phyloP scores from a whole-genome alignment of 169 alveolate genomes.

The Plasmodium adleri region DNA sequence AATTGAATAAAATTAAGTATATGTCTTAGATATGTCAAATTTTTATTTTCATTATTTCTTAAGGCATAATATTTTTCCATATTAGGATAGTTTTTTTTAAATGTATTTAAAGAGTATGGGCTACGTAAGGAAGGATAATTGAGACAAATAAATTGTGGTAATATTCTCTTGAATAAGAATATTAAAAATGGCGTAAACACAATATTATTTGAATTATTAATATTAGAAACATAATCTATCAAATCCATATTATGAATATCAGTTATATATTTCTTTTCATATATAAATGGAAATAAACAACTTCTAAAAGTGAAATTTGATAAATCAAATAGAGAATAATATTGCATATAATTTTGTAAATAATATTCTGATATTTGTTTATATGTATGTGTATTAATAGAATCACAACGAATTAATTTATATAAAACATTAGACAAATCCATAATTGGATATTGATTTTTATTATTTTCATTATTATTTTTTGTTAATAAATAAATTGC shows the following conservation, averaged over 20 bases:
- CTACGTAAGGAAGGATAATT: constrained; percentile 59
- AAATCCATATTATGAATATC: constrained; percentile 10
- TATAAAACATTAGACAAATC: constrained; percentile 2
- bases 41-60: constrained; percentile 44
- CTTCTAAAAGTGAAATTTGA: constrained; percentile 65
- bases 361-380: constrained; percentile 72
- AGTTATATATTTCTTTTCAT: constrained; percentile 8
- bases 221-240: constrained; percentile 2
- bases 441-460: background rate
- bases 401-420: constrained; percentile 21
- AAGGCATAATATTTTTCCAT: constrained; percentile 20
- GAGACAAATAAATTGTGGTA: constrained; percentile 71
- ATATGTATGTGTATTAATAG: constrained; percentile 26
- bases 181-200: constrained; percentile 69
- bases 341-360: constrained; percentile 60
- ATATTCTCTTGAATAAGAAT: constrained; percentile 62
- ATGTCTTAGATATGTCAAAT: constrained; percentile 46
- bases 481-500: background rate
- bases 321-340: constrained; percentile 47
- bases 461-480: background rate
- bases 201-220: constrained; percentile 14
- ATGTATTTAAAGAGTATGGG: constrained; percentile 10
- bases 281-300: constrained; percentile 54
- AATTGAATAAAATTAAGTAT: constrained; percentile 54
- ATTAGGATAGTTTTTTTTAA: constrained; percentile 22